Evolutionary conservation across 768 basidiomycete species (phyloP), one percentile per base, ranked within the genome.

Genomic region (Lactifluus rugatus): DNA sequence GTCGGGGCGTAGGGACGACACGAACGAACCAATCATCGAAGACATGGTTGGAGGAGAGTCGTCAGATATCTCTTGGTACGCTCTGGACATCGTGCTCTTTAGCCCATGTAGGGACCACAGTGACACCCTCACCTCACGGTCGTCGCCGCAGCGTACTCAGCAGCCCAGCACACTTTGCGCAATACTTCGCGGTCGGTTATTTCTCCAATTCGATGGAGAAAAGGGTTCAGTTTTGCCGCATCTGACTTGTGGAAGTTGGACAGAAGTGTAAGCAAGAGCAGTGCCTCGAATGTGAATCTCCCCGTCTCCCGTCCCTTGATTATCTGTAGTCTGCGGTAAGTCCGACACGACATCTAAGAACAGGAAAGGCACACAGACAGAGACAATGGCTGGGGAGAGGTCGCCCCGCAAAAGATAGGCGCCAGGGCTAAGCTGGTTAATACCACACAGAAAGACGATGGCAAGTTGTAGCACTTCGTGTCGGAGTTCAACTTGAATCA

Each of bases 201-300:
- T 31, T 76, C 74, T 36, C 70, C 70, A 28, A 87, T 79, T 25
- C 73, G 72, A 25, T 76, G 76, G 9, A 86, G 72, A 65, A 84
- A 87, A 1, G 80, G 80, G 67, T 88, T 88, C 39, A 85, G 75
- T 61, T 78, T 83, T 10, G 82, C 80, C 10, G 83, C 83, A 65
- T 85, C 84, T 0, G 83, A 84, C 64, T 82, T 84, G 67, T 87
- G 86, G 66, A 82, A 88, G 64, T 85, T 85, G 53, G 81, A 81
- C 2, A 88, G 75, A 34, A 85, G 69, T 11, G 80, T 74, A n/a
- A 86, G 74, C 6, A 87, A 70, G 6, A 86, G 70, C 0, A 75
- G 70, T 1, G 82, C 80, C 65, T 85, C 83, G 54, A 84, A 81
- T 0, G 82, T 76, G 65, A 71, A 84, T 49, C 74, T 72, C 60